These are phyloP conservation scores for Pilasporangium apinafurcum DNA, from an alignment of 352 stramenopile genomes.

Conservation along the genomic window DNA sequence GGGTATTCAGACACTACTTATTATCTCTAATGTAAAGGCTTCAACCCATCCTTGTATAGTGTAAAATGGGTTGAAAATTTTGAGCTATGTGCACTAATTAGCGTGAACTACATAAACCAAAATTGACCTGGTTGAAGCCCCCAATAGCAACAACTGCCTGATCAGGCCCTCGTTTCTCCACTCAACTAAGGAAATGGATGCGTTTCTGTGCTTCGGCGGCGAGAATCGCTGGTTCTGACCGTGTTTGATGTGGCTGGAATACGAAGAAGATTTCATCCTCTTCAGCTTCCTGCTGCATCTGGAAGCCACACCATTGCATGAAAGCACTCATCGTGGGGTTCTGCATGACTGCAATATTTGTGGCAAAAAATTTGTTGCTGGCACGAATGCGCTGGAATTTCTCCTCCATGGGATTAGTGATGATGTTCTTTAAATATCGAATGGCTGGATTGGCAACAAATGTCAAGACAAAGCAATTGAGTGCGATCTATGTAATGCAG, in stretches of 20 bases:
- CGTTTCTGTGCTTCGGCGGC: background rate
- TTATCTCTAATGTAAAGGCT: too few species aligned
- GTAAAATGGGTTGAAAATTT: too few species aligned
- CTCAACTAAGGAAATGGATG: conserved; percentile 5
- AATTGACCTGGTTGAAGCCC: too few species aligned
- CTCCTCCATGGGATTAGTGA: conserved; percentile 28
- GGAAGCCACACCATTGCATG: conserved; percentile 61
- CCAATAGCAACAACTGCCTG: too few species aligned
- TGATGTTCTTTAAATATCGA: conserved; percentile 74
- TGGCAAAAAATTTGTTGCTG: conserved; percentile 67
- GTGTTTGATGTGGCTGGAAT: conserved; percentile 13
- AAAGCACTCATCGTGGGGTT: conserved; percentile 3
- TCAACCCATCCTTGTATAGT: too few species aligned
- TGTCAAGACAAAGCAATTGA: conserved; percentile 1
- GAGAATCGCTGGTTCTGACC: conserved; percentile 1
- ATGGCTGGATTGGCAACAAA: conserved; percentile 17
- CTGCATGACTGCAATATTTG: conserved; percentile 27
- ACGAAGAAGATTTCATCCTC: conserved; percentile 33
- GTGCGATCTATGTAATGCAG: background rate
- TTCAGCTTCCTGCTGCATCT: conserved; percentile 2
- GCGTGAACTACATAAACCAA: too few species aligned
- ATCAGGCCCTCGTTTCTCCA: too few species aligned
- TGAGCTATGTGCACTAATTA: too few species aligned
- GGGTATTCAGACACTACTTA: too few species aligned
- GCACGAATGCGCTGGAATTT: conserved; percentile 72